Percentiles rank a stretch among this genome's conserved stretches.
These are phyloP conservation scores for Stephania yunnanensis DNA, from an alignment of 164 flowering plant genomes.

Conservation along the genomic window DNA sequence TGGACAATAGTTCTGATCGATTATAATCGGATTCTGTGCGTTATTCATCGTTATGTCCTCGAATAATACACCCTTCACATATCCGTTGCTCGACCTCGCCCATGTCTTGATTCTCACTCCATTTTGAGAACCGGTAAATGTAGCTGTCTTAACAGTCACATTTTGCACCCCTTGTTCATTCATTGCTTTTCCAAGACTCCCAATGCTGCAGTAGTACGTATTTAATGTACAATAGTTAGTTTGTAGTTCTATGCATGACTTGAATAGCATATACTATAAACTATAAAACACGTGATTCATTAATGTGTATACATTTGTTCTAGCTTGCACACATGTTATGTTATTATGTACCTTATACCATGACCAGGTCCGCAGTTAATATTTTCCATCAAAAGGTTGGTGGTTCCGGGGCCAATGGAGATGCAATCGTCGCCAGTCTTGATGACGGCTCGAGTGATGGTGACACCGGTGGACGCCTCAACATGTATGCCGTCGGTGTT, in stretches of 20 bases:
- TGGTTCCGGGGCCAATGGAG: conserved; percentile 11
- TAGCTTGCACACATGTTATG: background rate
- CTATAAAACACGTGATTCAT: background rate
- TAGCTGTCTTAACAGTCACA: conserved; percentile 11
- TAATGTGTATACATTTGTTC: too few species aligned
- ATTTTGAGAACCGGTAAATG: conserved; percentile 5
- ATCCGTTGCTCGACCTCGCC: conserved; percentile 5
- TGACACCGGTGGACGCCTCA: background rate
- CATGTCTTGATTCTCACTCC: conserved; percentile 8
- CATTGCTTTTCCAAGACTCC: conserved; percentile 2
- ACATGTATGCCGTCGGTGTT: too few species aligned
- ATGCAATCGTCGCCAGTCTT: conserved; percentile 13
- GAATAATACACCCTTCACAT: background rate
- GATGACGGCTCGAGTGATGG: background rate
- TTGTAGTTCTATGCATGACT: too few species aligned
- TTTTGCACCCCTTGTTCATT: conserved; percentile 10
- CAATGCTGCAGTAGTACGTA: conserved; percentile 1
- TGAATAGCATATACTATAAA: too few species aligned
- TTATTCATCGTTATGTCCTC: conserved; percentile 1
- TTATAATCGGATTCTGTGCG: conserved; percentile 12
- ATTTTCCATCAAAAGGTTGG: background rate
- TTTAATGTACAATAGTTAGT: too few species aligned
- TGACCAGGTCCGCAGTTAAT: conserved; percentile 12
- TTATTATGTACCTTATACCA: conserved; percentile 10
- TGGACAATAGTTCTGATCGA: conserved; percentile 20